Evolutionary conservation across 768 basidiomycete genomes (phyloP), one percentile per base, ranked within the genome.

Genomic region (Pisolithus tinctorius): DNA sequence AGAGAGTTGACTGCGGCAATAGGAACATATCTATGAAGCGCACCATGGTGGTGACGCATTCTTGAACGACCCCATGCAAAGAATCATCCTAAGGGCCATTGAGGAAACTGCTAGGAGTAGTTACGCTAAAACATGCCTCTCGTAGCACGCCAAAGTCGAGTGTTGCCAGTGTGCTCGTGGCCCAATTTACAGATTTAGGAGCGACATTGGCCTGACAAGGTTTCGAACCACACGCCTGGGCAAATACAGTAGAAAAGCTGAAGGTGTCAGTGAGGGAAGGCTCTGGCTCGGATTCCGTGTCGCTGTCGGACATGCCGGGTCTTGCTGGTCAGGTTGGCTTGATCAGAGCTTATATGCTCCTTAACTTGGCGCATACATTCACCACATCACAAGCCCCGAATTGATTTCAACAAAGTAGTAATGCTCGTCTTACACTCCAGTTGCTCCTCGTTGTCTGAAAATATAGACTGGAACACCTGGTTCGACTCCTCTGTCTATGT

Each of bases 401-500:
- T 83, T 59, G 74, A 74, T 60, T 73, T 79, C 49, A 86, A 68
- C 65, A 82, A 84, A 4, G 72, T 66, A 40, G 78, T 73, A 38
- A 84, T 70, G 59, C 79, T 74, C 50, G 77, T 77, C 61, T 75
- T 76, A 64, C 79, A 80, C 57, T 75, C 69, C 55, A 88, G 65
- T 46, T 63, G 57, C 20, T 75, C 74, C 26, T 72, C 70, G 52
- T 63, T 81, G 50, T 69, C 75, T 23, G 87, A 87, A 63, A 88
- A 82, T 29, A 91, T 56, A 4, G 78, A 67, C 55, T 85, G 81
- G 51, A 87, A 81, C 6, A 73, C 73, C 34, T 74, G 69, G 17
- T 66, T 75, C 4, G 86, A 80, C 58, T 84, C 79, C 6, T 65
- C 66, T 14, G 78, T 77, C 88, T 92, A 61, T 51, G 29, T n/a